These are phyloP conservation scores for Perkinsus chesapeaki DNA, from an alignment of 169 alveolate species.

Conservation along the genomic window DNA sequence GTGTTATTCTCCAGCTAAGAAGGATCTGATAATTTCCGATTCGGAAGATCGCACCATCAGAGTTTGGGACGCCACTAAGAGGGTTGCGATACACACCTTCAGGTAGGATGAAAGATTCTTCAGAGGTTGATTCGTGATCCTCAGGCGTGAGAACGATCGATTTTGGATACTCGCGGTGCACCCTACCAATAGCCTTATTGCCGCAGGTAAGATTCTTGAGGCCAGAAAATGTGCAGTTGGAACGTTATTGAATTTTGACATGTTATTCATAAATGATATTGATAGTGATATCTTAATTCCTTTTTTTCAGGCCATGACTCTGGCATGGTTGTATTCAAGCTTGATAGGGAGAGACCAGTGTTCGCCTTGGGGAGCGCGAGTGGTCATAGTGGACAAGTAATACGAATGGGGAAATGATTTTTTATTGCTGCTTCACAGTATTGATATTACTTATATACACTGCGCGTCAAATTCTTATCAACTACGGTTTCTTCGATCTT, in stretches of 20 bases:
- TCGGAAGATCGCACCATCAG: conserved; percentile 86
- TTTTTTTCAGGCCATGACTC: conserved; percentile 4
- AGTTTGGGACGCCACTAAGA: conserved; percentile 87
- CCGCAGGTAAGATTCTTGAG: too few species aligned
- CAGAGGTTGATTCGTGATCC: neutral
- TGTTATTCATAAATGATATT: too few species aligned
- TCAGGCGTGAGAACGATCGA: conserved; percentile 78
- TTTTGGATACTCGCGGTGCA: conserved; percentile 64
- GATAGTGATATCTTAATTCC: neutral
- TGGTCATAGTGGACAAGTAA: neutral
- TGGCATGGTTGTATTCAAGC: conserved; percentile 82
- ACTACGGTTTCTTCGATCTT: neutral
- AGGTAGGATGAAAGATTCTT: neutral
- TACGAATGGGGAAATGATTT: too few species aligned
- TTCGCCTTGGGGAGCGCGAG: neutral
- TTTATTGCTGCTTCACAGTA: too few species aligned
- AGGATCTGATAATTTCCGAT: conserved; percentile 75
- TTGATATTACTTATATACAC: too few species aligned
- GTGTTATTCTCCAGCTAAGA: conserved; percentile 20
- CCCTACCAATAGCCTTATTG: neutral
- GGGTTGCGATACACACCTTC: conserved; percentile 68
- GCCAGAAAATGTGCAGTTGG: too few species aligned
- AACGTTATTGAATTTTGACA: too few species aligned
- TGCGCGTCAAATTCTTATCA: neutral
- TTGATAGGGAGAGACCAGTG: conserved; percentile 72